A percentile compares a stretch with the other conserved stretches of the same genome.
Conservation (phyloP, 768 basidiomycete genomes). For the Termitomyces sp. region DNA sequence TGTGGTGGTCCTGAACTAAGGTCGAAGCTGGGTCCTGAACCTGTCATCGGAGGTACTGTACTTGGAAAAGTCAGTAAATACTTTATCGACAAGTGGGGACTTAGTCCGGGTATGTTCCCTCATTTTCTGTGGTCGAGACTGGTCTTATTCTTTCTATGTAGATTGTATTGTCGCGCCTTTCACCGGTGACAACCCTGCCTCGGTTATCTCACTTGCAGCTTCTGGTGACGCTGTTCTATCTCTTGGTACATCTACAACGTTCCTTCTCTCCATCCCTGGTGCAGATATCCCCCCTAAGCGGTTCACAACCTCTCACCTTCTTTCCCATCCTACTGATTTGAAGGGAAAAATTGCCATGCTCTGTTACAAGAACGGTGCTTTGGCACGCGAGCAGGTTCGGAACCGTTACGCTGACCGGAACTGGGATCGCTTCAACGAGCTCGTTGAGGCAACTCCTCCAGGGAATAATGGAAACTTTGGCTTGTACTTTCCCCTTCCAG, state of each 20-base stretch:
- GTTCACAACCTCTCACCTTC: constrained; percentile 69
- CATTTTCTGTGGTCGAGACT: background rate
- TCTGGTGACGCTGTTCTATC: constrained; percentile 83
- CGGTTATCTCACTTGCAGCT: constrained; percentile 65
- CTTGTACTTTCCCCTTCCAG: constrained; percentile 78
- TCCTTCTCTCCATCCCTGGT: constrained; percentile 72
- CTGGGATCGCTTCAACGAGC: constrained; percentile 68
- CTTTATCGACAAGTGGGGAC: constrained; percentile 75
- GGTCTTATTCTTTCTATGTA: constrained; percentile 17
- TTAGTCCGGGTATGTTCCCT: constrained; percentile 46
- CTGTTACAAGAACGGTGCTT: constrained; percentile 86
- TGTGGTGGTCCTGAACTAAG: constrained; percentile 66
- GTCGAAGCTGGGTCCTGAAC: constrained; percentile 68
- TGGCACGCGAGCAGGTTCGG: constrained; percentile 74
- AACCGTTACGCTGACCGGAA: constrained; percentile 52
- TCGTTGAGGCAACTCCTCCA: constrained; percentile 45
- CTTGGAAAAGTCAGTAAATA: constrained; percentile 62
- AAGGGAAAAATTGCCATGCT: constrained; percentile 82
- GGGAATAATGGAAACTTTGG: constrained; percentile 61
- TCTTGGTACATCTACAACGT: constrained; percentile 84
- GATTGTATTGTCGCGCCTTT: constrained; percentile 80
- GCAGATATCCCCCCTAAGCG: constrained; percentile 57
- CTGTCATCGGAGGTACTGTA: constrained; percentile 61
- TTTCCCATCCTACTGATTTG: constrained; percentile 59
- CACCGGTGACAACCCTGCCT: constrained; percentile 88